Conservation (phyloP, 495 filamentous ascomycete genomes). For the Penicillium dipodomyicola region DNA sequence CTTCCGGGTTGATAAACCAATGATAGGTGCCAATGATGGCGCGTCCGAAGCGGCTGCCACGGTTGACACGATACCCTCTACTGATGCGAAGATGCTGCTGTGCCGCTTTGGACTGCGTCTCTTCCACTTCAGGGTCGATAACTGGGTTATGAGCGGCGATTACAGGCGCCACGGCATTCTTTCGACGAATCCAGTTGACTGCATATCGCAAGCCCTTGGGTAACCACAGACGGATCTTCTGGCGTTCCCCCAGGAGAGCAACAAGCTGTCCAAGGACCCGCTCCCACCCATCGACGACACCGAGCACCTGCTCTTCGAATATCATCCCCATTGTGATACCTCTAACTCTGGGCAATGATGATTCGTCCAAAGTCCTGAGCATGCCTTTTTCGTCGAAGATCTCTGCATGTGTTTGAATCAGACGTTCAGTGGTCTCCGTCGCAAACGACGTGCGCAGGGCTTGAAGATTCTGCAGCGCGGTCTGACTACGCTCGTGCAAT, state of each 20-base stretch:
- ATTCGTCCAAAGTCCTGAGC: slow-evolving; percentile 18
- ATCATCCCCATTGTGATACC: slow-evolving; percentile 30
- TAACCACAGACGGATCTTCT: slow-evolving; percentile 25
- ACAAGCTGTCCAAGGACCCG: slow-evolving; percentile 20
- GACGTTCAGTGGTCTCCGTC: slow-evolving; percentile 25
- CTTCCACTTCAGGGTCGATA: slow-evolving; percentile 26
- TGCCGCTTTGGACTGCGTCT: slow-evolving; percentile 25
- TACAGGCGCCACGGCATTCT: slow-evolving; percentile 20
- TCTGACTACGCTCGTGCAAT: slow-evolving; percentile 14
- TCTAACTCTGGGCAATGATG: slow-evolving; percentile 14
- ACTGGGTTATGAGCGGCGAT: slow-evolving; percentile 9
- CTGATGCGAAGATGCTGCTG: slow-evolving; percentile 33
- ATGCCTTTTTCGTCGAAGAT: slow-evolving; percentile 29
- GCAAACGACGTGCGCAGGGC: slow-evolving; percentile 22
- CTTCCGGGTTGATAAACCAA: slow-evolving; percentile 35
- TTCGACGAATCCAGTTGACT: slow-evolving; percentile 21
- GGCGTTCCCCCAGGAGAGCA: slow-evolving; percentile 25
- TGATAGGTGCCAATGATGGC: slow-evolving; percentile 29
- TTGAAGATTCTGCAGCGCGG: slow-evolving; percentile 19
- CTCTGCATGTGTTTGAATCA: slow-evolving; percentile 25
- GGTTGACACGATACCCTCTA: slow-evolving; percentile 26
- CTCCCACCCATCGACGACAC: slow-evolving; percentile 24
- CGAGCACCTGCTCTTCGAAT: slow-evolving; percentile 33
- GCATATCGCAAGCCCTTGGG: slow-evolving; percentile 29
- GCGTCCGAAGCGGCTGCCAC: slow-evolving; percentile 23